phyloP scores from a whole-genome alignment of 1,284 basidiomycete genomes.

The Puccinia hordei region DNA sequence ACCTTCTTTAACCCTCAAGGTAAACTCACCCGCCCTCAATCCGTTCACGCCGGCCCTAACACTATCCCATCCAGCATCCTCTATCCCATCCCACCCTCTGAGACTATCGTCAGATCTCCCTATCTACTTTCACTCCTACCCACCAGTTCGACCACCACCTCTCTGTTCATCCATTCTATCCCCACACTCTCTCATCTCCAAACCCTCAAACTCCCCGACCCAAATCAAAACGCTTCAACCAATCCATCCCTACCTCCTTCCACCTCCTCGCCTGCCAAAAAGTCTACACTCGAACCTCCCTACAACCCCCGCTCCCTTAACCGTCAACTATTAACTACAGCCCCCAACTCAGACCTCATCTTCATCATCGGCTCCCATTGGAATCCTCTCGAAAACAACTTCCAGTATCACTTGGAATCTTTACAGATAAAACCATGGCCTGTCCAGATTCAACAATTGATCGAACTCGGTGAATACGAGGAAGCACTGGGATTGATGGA shows the following conservation, averaged over 20 bases:
- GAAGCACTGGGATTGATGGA: constrained; percentile 81
- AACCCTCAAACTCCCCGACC: constrained; percentile 68
- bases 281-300: constrained; percentile 63
- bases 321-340: constrained; percentile 56
- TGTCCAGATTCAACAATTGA: constrained; percentile 81
- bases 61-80: constrained; percentile 55
- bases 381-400: constrained; percentile 65
- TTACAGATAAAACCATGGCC: constrained; percentile 73
- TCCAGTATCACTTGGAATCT: constrained; percentile 78
- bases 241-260: constrained; percentile 32
- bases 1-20: constrained; percentile 40
- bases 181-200: constrained; percentile 71
- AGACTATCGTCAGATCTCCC: constrained; percentile 58
- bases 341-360: constrained; percentile 63
- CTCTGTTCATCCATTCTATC: constrained; percentile 75
- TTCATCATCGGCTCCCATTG: constrained; percentile 75
- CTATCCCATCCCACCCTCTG: constrained; percentile 53
- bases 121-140: constrained; percentile 43
- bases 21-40: constrained; percentile 63
- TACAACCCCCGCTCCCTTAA: neutral
- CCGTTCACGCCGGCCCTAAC: constrained; percentile 54
- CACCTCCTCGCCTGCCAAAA: constrained; percentile 62
- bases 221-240: constrained; percentile 56
- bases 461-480: constrained; percentile 70
- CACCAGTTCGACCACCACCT: constrained; percentile 60